These are phyloP conservation scores for Phanerochaete sordida DNA, from an alignment of 768 basidiomycete species.

Conservation along the genomic window DNA sequence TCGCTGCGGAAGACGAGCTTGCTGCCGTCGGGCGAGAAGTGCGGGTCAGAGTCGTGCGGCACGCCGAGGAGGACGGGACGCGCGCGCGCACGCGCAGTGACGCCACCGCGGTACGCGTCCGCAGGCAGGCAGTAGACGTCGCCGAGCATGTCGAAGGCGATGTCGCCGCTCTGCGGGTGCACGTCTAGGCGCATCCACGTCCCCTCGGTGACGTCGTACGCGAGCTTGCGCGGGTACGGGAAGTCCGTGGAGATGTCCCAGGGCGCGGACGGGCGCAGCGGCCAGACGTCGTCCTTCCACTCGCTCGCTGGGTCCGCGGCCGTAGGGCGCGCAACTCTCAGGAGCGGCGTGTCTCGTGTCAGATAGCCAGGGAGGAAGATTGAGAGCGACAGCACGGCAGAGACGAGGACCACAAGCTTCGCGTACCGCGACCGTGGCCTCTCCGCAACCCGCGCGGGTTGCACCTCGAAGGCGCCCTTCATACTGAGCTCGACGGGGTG, in stretches of 20 bases:
- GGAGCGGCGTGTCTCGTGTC: not conserved
- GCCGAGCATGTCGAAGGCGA: constrained; percentile 73
- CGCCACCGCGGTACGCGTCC: constrained; percentile 26
- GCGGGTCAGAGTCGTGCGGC: constrained; percentile 70
- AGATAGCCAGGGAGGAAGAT: not conserved
- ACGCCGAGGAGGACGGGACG: constrained; percentile 59
- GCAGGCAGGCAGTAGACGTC: constrained; percentile 71
- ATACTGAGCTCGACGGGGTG: not conserved
- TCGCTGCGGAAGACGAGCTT: constrained; percentile 69
- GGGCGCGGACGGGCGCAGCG: constrained; percentile 49
- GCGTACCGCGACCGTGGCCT: not conserved
- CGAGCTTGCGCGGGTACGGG: constrained; percentile 60
- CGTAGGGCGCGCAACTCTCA: not conserved
- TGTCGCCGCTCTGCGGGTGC: constrained; percentile 63
- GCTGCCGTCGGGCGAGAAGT: constrained; percentile 66
- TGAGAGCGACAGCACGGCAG: not conserved
- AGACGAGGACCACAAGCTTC: not conserved
- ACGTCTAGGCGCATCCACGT: constrained; percentile 78
- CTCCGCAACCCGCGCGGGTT: not conserved
- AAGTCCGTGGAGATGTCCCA: constrained; percentile 79
- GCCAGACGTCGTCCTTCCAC: constrained; percentile 57
- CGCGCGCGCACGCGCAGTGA: constrained; percentile 37
- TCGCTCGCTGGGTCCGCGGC: constrained; percentile 32
- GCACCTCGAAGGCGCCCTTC: not conserved
- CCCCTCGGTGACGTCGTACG: constrained; percentile 69